Evolutionary conservation across 768 basidiomycete species (phyloP).

Genomic region (Phylloporus scabripes): DNA sequence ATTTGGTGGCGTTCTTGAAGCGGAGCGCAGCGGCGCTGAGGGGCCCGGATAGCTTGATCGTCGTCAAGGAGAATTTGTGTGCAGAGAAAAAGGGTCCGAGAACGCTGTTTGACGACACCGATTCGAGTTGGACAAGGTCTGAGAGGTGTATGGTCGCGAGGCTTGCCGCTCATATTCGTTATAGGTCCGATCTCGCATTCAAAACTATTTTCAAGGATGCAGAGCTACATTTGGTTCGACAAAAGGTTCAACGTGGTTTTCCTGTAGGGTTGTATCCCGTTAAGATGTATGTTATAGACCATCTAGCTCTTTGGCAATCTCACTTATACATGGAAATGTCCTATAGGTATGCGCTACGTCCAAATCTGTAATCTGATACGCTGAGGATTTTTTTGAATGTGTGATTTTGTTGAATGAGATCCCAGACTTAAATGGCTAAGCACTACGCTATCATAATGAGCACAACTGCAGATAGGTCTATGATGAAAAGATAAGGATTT

Average conservation of each 20-base stretch:
- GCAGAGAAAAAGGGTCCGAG: conserved; percentile 51
- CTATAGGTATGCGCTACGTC: conserved; percentile 25
- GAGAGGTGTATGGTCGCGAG: neutral
- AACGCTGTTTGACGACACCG: conserved; percentile 72
- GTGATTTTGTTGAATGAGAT: neutral
- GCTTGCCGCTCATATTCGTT: conserved; percentile 2
- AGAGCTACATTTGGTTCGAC: conserved; percentile 62
- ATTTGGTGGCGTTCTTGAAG: conserved; percentile 73
- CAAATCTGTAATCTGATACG: conserved; percentile 1
- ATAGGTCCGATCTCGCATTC: conserved; percentile 82
- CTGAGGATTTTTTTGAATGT: neutral
- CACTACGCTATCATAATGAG: no score
- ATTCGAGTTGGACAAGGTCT: conserved; percentile 84
- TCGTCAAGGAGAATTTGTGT: conserved; percentile 92
- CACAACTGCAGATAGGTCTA: no score
- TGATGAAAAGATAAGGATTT: no score
- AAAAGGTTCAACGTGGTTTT: conserved; percentile 79
- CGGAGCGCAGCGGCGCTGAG: conserved; percentile 58
- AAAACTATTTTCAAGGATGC: conserved; percentile 68
- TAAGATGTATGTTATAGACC: conserved; percentile 59
- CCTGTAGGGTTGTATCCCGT: conserved; percentile 78
- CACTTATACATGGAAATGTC: conserved; percentile 5
- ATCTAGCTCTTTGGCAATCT: neutral
- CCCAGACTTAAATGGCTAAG: no score
- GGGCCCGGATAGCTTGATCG: conserved; percentile 51